Percentiles rank a stretch among this genome's conserved stretches.
Conservation (phyloP, 345 rosid genomes). For the Sonneratia caseolaris region DNA sequence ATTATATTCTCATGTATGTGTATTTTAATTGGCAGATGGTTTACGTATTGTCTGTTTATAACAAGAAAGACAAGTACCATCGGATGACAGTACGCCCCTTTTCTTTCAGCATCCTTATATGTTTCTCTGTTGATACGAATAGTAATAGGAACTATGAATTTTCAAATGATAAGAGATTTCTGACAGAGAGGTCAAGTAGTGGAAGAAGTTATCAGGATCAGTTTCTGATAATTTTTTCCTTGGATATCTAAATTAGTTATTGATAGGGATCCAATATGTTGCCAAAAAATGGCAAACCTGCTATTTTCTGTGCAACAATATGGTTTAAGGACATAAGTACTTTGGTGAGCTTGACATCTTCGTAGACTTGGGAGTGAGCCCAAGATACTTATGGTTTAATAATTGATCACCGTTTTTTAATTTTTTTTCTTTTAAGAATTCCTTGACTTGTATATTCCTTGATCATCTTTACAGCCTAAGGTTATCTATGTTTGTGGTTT, state of each 20-base stretch:
- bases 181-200: not conserved
- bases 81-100: conserved; percentile 60
- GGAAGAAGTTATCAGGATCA: not conserved
- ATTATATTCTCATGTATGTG: not conserved
- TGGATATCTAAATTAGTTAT: not conserved
- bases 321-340: not conserved
- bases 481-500: conserved; percentile 1
- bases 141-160: no score
- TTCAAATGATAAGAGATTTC: not conserved
- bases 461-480: not conserved
- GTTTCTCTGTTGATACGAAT: not conserved
- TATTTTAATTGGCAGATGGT: conserved; percentile 62
- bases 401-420: not conserved
- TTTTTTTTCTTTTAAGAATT: no score
- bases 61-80: conserved; percentile 86
- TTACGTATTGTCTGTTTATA: conserved; percentile 80
- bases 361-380: no score
- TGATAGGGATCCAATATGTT: not conserved
- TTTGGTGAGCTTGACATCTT: no score
- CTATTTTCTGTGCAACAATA: not conserved
- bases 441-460: not conserved
- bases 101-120: conserved; percentile 8
- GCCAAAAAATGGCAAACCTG: not conserved
- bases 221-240: not conserved
- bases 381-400: not conserved